phyloP scores from a whole-genome alignment of 23 red algal genomes.

The Agarophyton chilense region DNA sequence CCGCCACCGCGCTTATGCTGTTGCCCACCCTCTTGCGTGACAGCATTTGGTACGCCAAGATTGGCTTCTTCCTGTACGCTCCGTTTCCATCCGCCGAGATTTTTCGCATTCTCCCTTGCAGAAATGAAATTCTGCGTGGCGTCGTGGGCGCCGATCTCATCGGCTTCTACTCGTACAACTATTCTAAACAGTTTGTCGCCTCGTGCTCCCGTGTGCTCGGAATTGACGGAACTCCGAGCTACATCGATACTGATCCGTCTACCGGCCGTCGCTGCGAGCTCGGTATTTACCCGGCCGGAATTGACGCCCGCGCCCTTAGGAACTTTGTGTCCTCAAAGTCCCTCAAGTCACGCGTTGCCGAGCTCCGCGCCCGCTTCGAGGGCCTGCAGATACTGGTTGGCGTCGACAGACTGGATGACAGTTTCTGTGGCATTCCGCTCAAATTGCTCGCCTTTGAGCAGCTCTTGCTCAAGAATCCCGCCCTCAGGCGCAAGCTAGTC shows the following conservation, averaged over 20 bases:
- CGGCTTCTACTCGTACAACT: constrained; percentile 86
- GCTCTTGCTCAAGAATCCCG: constrained; percentile 73
- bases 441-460: constrained; percentile 93
- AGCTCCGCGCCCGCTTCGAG: constrained; percentile 75
- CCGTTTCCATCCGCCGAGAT: constrained; percentile 89
- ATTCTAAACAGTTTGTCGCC: constrained; percentile 75
- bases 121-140: constrained; percentile 70
- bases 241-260: constrained; percentile 64
- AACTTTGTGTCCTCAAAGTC: constrained; percentile 52
- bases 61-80: constrained; percentile 91
- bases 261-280: constrained; percentile 73
- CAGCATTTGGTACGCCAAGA: constrained; percentile 79
- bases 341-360: constrained; percentile 61
- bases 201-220: constrained; percentile 70
- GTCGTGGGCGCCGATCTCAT: constrained; percentile 79
- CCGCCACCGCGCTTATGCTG: constrained; percentile 62
- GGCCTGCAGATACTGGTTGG: constrained; percentile 77
- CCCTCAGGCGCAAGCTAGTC: constrained; percentile 45
- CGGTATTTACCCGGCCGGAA: constrained; percentile 88
- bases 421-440: constrained; percentile 80
- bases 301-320: constrained; percentile 55
- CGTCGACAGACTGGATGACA: constrained; percentile 90
- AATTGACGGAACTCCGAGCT: constrained; percentile 73
- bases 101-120: constrained; percentile 86
- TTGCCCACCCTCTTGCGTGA: constrained; percentile 77